phyloP scores from a whole-genome alignment of 495 filamentous ascomycete species.

The Daldinia grandis region DNA sequence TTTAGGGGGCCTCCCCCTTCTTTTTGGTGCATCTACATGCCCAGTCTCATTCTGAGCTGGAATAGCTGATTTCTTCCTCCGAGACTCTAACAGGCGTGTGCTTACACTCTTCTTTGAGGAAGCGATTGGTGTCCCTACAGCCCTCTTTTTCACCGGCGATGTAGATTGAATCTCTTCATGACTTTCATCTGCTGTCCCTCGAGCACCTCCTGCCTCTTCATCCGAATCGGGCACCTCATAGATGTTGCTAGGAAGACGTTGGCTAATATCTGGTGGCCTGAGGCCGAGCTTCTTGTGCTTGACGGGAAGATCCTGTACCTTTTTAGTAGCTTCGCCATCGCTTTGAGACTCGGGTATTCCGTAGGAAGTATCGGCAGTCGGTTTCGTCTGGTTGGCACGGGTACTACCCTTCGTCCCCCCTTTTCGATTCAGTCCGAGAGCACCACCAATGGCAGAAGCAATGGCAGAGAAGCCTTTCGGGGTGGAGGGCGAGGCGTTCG shows the following conservation, averaged over 20 bases:
- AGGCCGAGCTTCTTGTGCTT: slow-evolving; percentile 38
- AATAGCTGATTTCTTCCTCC: slow-evolving; percentile 17
- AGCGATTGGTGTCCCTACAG: slow-evolving; percentile 11
- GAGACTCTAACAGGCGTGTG: slow-evolving; percentile 15
- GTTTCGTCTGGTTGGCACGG: slow-evolving; percentile 3
- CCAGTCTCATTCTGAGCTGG: slow-evolving; percentile 6
- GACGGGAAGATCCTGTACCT: slow-evolving; percentile 21
- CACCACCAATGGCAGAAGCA: slow-evolving; percentile 38
- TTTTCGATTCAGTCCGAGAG: slow-evolving; percentile 17
- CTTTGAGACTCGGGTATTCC: slow-evolving; percentile 43
- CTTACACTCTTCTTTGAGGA: slow-evolving; percentile 35
- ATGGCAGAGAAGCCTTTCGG: slow-evolving; percentile 41
- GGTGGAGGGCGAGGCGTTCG: slow-evolving; percentile 31
- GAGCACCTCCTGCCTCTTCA: slow-evolving; percentile 38
- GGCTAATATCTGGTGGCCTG: slow-evolving; percentile 9
- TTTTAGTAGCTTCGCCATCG: slow-evolving; percentile 27
- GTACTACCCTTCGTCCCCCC: slow-evolving; percentile 7
- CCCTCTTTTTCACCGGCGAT: slow-evolving; percentile 18
- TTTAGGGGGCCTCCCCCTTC: slow-evolving; percentile 38
- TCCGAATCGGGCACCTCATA: slow-evolving; percentile 56
- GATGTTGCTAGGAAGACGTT: slow-evolving; percentile 32
- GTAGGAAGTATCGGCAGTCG: slow-evolving; percentile 23
- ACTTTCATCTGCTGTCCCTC: background rate
- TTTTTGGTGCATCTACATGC: slow-evolving; percentile 37
- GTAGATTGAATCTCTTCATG: slow-evolving; percentile 22